Evolutionary conservation across 257 asterid species (phyloP), one percentile per base, ranked within the genome.

Genomic region (Rubia yunnanensis): DNA sequence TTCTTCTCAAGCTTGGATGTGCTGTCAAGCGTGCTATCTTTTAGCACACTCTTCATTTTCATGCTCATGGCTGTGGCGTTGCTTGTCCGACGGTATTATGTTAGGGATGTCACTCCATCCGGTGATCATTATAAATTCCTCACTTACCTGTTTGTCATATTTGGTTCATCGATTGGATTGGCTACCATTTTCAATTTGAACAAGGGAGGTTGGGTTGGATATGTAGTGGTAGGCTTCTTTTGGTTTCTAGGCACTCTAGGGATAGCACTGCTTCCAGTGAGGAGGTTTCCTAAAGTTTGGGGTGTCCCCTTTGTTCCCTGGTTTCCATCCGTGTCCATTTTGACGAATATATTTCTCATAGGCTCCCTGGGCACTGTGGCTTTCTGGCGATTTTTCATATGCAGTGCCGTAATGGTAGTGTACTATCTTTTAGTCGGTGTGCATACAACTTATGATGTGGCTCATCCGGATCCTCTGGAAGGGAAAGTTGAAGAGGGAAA

Each of bases 1-100:
- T 74, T 90, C 55, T 94, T 94, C 84, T 83, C 96, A 6, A 90
- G 99, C 77, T 70, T 94, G 77, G 97, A 90, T 65, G 91, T 94
- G 63, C 64, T 94, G 72, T 86, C 97, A 11, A 86, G 95, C 24
- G 95, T 90, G 6, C 68, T 94, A 17, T 94, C 99, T 0, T 88
- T 94, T 38, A 86, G 95, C 74, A 94, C 99, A 0, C 92, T 94
- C 66, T 85, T 88, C 73, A 88, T 94, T 50, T 94, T 94, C 88
- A 94, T 90, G 97, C 96, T 94, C 34, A 89, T 94, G 97, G 97
- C 99, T 0, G 89, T 94, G 64, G 99, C 99, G 0, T 76, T 94
- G 82, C 94, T 94, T 17, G 73, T 84, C 75, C 80, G 99, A 38
- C 82, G 97, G 49, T 94, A 90, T 77, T 84, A 84, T 20, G 86